Base-by-base conservation (phyloP, 345 rosid species). In the Brassica nigra region DNA sequence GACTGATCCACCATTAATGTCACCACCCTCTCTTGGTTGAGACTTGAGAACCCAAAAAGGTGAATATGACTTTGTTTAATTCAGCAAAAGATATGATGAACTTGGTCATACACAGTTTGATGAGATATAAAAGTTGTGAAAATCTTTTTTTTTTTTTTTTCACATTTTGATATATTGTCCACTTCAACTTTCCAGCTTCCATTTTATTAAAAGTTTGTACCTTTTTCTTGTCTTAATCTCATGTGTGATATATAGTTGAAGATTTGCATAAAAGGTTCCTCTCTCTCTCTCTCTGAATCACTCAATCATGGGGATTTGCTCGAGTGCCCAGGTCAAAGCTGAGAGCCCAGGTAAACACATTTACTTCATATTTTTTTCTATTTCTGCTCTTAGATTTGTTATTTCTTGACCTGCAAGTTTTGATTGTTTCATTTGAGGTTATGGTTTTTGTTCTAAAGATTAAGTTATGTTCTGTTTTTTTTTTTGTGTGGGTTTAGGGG, bases 241-340 rank as follows among this genome's bases (percentile, higher is more conserved):
- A 47, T 52, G 76, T 78, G 81, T 71, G 85, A 85, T 84, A 77
- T 77, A 55, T 71, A 85, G 86, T 76, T 49, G 57, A 79, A 80
- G 75, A 75, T 75, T 42, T 79, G 68, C 62, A 31, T 8, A 49
- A 66, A 39, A 36, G 64, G 61, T 72, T 75, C 64, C 74, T 44
- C 66, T 39, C 58, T 73, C 71, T 76, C 76, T 81, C 16, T 54
- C 59, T 54, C 62, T 16, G 49, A 47, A 59, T 58, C 27, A 66
- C n/a, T 73, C 74, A 47, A 52, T 62, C 75, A 94, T 95, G 97
- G 97, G 99, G 90, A 66, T 86, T 85, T 95, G 99, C 87, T 86
- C 91, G 72, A 89, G 97, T 80, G 87, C 95, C 71, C 86, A 85
- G 76, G 85, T 95, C 86, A 91, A 95, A 87, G 97, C 94, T 70